Evolutionary conservation across 2,329 filamentous ascomycete genomes (phyloP), one percentile per base, ranked within the genome.

Genomic region (Stagonosporopsis chrysanthemi): DNA sequence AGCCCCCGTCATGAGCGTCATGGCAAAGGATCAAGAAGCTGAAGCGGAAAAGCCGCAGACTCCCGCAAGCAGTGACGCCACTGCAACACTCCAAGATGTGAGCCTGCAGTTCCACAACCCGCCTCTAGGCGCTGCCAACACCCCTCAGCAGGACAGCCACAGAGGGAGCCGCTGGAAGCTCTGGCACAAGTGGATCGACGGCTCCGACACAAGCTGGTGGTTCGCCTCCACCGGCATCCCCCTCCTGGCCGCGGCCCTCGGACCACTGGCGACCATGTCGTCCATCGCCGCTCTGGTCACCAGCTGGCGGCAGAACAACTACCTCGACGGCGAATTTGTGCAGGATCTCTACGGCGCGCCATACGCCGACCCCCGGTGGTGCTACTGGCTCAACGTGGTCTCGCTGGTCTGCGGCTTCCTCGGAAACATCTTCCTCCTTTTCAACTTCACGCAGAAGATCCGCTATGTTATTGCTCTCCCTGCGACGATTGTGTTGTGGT

Each of bases 251-350:
- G 92, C 91, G 31, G 92, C 92, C 0, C 84, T 95, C 2, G 92
- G 91, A 0, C 93, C 93, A 0, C 85, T 96, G 9, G 93, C 93
- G 2, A 96, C 93, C 56, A 88, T 95, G 28, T 90, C 95, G 76
- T 94, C 90, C 55, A 92, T 97, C 56, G 92, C 90, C 60, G 91
- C 92, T 7, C 82, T 97, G n/a, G 90, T 91, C 1, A 88, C 87
- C 26, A 86, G 86, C 22, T 97, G 92, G 93, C 83, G 90, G 58
- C 84, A 88, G 71, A 80, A 80, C 45, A 76, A 82, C 3, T 79
- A 82, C 50, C 69, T 81, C 39, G 77, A 84, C 36, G 72, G 80
- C 79, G 80, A 61, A 9, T 67, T 71, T 0, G 78, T 82, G 5
- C 72, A 82, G 1, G 87, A 86, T 63, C 81, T 80, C 42, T 66